Evolutionary conservation across 495 filamentous ascomycete species (phyloP), one percentile per base, ranked within the genome.

Genomic region (Cladorrhinum samala): DNA sequence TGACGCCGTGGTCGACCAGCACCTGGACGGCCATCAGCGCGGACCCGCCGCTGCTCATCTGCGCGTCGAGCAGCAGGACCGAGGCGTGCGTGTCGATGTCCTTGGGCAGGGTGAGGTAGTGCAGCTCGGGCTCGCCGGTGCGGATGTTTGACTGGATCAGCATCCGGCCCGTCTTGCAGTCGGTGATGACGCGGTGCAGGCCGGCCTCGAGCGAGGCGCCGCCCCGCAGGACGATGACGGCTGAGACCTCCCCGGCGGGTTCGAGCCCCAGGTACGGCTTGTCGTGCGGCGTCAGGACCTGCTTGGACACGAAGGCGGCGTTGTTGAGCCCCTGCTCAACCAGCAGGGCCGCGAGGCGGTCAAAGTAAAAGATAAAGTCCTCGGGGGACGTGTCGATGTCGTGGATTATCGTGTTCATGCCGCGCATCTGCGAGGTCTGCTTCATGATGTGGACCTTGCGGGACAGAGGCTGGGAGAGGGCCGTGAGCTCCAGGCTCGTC

Each of bases 321-420:
- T 81, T 82, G 52, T 91, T 88, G 53, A 92, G 67, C 2, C 89
- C 90, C 83, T 82, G 82, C 67, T 96, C 91, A 24, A 98, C 81
- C 6, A 98, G 75, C n/a, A 96, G 71, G 1, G 83, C 82, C 2
- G 85, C 79, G 33, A 97, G 71, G 17, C 93, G 83, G 70, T 98
- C 88, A 60, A 96, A 96, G 67, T 96, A 95, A 68, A 96, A 97
- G 50, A 95, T 89, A 64, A 96, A 97, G 55, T 96, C 91, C 56
- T 95, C 93, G 38, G 86, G 80, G 9, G 83, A 71, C 1, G 86
- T 92, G 39, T 85, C 78, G 19, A 86, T 87, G 62, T 89, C 77
- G 60, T 92, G 88, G 24, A 98, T 81, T 46, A 96, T 85, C 0
- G 91, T 95, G 68, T 87, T 91, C 81, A 98, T 95, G 18, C 81